A percentile compares a stretch with the other conserved stretches of the same genome.
Evolutionary conservation across 169 alveolate species (phyloP).

Genomic region (Prorocentrum cordatum): DNA sequence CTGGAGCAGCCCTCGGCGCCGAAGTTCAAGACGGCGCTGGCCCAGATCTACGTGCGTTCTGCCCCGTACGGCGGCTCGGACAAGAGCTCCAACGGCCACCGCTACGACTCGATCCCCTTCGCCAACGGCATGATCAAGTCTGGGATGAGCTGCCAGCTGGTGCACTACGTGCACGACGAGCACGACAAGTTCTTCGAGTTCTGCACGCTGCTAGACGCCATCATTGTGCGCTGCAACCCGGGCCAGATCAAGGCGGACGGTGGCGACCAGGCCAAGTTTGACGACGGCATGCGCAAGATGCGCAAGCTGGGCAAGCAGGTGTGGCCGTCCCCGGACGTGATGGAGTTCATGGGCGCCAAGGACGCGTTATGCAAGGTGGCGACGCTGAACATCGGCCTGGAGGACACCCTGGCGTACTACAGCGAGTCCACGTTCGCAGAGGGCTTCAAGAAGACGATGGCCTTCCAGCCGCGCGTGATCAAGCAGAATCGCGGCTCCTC

Average conservation of each 20-base stretch:
- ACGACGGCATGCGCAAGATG: constrained; percentile 18
- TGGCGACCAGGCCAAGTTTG: constrained; percentile 11
- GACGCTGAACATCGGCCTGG: not conserved
- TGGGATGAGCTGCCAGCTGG: constrained; percentile 55
- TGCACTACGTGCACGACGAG: too few species aligned
- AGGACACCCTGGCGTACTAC: constrained; percentile 22
- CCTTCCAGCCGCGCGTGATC: constrained; percentile 21
- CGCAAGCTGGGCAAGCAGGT: constrained; percentile 28
- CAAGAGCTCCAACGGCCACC: not conserved
- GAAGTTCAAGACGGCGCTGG: too few species aligned
- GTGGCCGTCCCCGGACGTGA: constrained; percentile 10
- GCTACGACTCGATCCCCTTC: constrained; percentile 17
- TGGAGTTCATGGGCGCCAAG: constrained; percentile 28
- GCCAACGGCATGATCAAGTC: constrained; percentile 39
- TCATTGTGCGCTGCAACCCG: constrained; percentile 26
- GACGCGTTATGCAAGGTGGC: constrained; percentile 44
- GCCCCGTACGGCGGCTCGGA: too few species aligned
- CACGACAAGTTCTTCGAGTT: too few species aligned
- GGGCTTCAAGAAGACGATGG: constrained; percentile 27
- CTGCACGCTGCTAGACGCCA: not conserved
- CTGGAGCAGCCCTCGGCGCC: too few species aligned
- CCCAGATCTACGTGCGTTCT: too few species aligned
- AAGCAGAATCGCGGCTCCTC: constrained; percentile 21
- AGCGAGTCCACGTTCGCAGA: not conserved
- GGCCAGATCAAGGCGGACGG: constrained; percentile 14